These are phyloP conservation scores for Leishmania turanica DNA, from an alignment of 208 protist genomes.

Conservation along the genomic window DNA sequence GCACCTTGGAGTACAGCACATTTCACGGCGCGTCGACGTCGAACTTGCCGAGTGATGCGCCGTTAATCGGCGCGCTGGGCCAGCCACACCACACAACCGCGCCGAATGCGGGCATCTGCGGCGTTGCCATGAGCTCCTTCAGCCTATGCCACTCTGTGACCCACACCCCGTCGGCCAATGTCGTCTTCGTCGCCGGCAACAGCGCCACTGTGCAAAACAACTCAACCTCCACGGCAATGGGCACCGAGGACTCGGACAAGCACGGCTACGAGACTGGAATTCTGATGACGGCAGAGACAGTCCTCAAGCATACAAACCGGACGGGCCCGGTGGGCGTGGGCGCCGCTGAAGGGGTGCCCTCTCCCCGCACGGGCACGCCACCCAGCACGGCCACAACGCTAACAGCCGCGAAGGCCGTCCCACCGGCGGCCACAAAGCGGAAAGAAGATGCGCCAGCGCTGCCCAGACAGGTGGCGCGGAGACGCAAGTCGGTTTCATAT, in stretches of 20 bases:
- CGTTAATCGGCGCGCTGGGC: too few relatives aligned
- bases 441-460: neutral
- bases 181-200: neutral
- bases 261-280: neutral
- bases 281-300: conserved; percentile 6
- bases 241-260: conserved; percentile 8
- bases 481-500: neutral
- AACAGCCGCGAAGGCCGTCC: neutral
- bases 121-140: conserved; percentile 10
- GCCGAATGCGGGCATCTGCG: neutral
- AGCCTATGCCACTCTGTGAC: neutral
- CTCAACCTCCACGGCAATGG: neutral
- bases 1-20: conserved; percentile 27
- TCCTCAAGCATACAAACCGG: neutral
- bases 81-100: neutral
- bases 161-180: neutral
- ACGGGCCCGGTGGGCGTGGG: neutral
- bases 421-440: neutral
- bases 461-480: too few relatives aligned
- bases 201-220: neutral
- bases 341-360: neutral
- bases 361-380: neutral
- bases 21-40: conserved; percentile 12
- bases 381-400: neutral
- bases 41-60: neutral